Conservation (phyloP, 352 stramenopile genomes). For the Globisporangium spinosum region DNA sequence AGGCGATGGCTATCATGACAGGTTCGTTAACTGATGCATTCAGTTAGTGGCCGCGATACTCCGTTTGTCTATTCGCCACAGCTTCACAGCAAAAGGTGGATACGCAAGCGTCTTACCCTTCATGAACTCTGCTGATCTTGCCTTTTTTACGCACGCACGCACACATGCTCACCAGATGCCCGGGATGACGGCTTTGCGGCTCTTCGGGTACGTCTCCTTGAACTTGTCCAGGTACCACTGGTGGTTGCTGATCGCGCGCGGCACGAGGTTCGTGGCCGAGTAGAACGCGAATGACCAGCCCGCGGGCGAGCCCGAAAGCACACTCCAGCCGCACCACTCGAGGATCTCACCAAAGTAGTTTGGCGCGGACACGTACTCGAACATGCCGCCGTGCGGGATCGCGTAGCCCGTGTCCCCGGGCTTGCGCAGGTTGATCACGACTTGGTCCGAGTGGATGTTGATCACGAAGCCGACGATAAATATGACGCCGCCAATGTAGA, state of each 20-base stretch:
- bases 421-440: slow-evolving; percentile 62
- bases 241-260: slow-evolving; percentile 46
- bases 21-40: no score
- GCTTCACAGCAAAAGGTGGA: no score
- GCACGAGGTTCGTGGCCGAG: slow-evolving; percentile 45
- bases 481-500: slow-evolving; percentile 46
- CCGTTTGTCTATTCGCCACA: no score
- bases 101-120: no score
- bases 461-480: slow-evolving; percentile 51
- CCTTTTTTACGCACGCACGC: not conserved
- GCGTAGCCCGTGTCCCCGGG: slow-evolving; percentile 53
- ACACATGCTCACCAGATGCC: slow-evolving; percentile 29
- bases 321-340: slow-evolving; percentile 64
- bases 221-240: slow-evolving; percentile 59
- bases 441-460: slow-evolving; percentile 68
- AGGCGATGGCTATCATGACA: no score
- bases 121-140: not conserved
- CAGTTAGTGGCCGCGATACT: no score
- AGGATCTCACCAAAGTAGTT: slow-evolving; percentile 79
- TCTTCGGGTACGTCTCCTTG: slow-evolving; percentile 34
- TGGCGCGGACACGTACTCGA: slow-evolving; percentile 65
- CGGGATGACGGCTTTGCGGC: slow-evolving; percentile 35
- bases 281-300: slow-evolving; percentile 49
- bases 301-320: slow-evolving; percentile 54
- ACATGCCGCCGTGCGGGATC: slow-evolving; percentile 58